Conservation (phyloP, 2,329 filamentous ascomycete genomes). For the Colletotrichum falcatum region DNA sequence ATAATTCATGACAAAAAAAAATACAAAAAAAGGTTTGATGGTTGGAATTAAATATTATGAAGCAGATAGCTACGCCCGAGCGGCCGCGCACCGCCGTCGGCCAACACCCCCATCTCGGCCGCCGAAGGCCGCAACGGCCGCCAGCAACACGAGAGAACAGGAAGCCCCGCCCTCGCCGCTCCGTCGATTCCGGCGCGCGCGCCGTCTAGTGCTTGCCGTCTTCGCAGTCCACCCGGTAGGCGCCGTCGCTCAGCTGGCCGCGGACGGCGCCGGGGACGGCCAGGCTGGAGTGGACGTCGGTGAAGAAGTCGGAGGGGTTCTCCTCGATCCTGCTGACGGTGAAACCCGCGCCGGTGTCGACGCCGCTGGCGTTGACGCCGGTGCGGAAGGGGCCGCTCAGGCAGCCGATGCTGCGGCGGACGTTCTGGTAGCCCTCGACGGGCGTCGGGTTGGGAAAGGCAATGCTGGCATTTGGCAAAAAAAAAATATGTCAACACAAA, state of each 20-base stretch:
- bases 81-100: not conserved
- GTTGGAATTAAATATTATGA: conserved; percentile 15
- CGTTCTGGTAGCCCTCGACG: conserved; percentile 48
- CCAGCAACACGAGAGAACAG: too few relatives aligned
- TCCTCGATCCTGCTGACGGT: conserved; percentile 62
- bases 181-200: accelerated
- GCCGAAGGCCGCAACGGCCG: not conserved
- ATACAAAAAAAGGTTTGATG: too few relatives aligned
- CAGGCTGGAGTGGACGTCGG: conserved; percentile 63
- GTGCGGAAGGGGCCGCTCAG: conserved; percentile 52
- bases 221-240: conserved; percentile 16
- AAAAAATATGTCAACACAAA: too few relatives aligned
- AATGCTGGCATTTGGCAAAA: conserved; percentile 48
- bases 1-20: not conserved
- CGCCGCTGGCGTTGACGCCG: conserved; percentile 46
- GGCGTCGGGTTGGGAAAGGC: conserved; percentile 61
- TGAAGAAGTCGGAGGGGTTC: conserved; percentile 63
- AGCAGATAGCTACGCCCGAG: too few relatives aligned
- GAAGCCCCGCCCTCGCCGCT: not conserved
- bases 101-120: not conserved
- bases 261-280: conserved; percentile 64
- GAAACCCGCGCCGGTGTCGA: conserved; percentile 57
- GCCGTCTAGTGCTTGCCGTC: conserved; percentile 8
- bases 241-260: conserved; percentile 56
- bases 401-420: conserved; percentile 56